phyloP scores from a whole-genome alignment of 371 early-diverging fungal species.

The Mortierella sp. region DNA sequence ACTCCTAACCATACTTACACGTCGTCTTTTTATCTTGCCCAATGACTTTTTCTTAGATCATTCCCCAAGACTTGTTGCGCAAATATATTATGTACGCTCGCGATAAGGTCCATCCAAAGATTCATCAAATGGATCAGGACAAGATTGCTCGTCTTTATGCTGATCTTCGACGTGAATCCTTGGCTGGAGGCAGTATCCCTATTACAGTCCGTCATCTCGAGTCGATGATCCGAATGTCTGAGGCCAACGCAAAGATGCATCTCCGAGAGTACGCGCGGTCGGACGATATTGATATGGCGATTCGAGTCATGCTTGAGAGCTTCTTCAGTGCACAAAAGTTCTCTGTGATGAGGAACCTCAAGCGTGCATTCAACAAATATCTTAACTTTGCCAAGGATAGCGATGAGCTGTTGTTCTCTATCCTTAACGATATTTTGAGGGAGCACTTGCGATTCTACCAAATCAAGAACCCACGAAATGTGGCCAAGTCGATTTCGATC shows the following conservation, averaged over 20 bases:
- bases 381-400: slow-evolving; percentile 80
- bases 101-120: slow-evolving; percentile 86
- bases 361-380: slow-evolving; percentile 87
- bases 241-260: slow-evolving; percentile 99
- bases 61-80: slow-evolving; percentile 88
- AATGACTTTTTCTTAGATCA: slow-evolving; percentile 57
- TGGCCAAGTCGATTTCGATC: slow-evolving; percentile 68
- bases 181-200: slow-evolving; percentile 88
- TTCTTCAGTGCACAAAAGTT: slow-evolving; percentile 98
- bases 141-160: slow-evolving; percentile 91
- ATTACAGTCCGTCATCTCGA: slow-evolving; percentile 99
- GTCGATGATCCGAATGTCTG: slow-evolving; percentile 97
- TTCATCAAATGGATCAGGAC: slow-evolving; percentile 90
- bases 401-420: slow-evolving; percentile 80
- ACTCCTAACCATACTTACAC: background rate
- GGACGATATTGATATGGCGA: slow-evolving; percentile 97
- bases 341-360: slow-evolving; percentile 88
- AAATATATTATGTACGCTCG: slow-evolving; percentile 99
- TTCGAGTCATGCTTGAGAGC: slow-evolving; percentile 91
- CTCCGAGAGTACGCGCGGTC: slow-evolving; percentile 92
- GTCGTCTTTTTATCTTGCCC: slow-evolving; percentile 7
- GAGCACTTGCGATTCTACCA: slow-evolving; percentile 82
- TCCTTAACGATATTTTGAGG: slow-evolving; percentile 77
- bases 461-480: slow-evolving; percentile 61
- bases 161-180: slow-evolving; percentile 94